A percentile compares a stretch with the other conserved stretches of the same genome.
phyloP scores from a whole-genome alignment of 108 stramenopile species.

The Conticribra weissflogii region DNA sequence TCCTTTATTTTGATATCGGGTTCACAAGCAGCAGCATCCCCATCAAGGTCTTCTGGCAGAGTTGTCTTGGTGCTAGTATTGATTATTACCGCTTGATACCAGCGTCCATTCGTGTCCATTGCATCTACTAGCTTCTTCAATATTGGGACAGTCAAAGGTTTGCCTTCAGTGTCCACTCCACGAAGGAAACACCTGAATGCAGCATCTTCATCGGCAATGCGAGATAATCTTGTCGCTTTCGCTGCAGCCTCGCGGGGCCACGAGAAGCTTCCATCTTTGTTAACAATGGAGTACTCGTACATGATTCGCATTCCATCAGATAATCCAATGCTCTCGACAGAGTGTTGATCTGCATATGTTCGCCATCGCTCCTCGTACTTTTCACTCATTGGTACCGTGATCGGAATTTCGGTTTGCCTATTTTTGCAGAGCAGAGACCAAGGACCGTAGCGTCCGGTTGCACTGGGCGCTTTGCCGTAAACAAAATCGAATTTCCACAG shows the following conservation, averaged over 20 bases:
- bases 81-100: slow-evolving; percentile 76
- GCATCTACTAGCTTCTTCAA: slow-evolving; percentile 65
- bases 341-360: slow-evolving; percentile 68
- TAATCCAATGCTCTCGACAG: slow-evolving; percentile 72
- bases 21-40: slow-evolving; percentile 21
- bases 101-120: slow-evolving; percentile 81
- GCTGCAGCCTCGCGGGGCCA: slow-evolving; percentile 91
- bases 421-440: slow-evolving; percentile 83
- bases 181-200: slow-evolving; percentile 65
- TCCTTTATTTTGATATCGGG: slow-evolving; percentile 8
- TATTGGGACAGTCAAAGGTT: slow-evolving; percentile 37
- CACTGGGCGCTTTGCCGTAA: slow-evolving; percentile 36
- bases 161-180: slow-evolving; percentile 63
- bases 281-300: slow-evolving; percentile 74
- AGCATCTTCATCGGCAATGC: slow-evolving; percentile 75
- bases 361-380: slow-evolving; percentile 68
- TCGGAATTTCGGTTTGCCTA: slow-evolving; percentile 56
- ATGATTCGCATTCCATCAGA: slow-evolving; percentile 68
- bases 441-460: slow-evolving; percentile 72
- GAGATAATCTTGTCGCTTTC: slow-evolving; percentile 70
- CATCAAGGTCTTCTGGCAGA: slow-evolving; percentile 51
- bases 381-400: slow-evolving; percentile 31
- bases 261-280: slow-evolving; percentile 63
- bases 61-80: slow-evolving; percentile 46
- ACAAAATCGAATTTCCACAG: slow-evolving; percentile 68